phyloP scores from a whole-genome alignment of 2,329 filamentous ascomycete species.

The Sclerotinia sclerotiorum region DNA sequence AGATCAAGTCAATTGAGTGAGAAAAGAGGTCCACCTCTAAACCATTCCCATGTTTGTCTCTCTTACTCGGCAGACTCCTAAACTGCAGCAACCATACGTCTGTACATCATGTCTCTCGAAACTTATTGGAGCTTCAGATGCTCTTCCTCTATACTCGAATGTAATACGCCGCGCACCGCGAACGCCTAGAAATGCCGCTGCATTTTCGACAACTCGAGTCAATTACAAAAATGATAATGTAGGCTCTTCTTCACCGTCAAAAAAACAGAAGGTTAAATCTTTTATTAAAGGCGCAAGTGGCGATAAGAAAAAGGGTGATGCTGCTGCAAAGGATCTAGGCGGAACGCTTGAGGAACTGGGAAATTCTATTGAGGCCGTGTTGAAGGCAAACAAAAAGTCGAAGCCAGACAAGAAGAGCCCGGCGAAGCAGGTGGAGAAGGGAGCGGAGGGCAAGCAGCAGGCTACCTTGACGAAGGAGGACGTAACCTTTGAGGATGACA shows the following conservation, averaged over 20 bases:
- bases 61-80: conserved; percentile 31
- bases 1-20: neutral
- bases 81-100: conserved; percentile 29
- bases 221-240: neutral
- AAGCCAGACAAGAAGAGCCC: neutral
- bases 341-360: neutral
- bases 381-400: neutral
- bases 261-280: neutral
- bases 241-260: neutral
- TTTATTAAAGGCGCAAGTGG: neutral
- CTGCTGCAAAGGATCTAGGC: neutral
- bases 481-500: neutral
- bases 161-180: conserved; percentile 11
- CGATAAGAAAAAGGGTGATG: neutral
- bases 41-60: conserved; percentile 33
- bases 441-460: neutral
- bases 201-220: conserved; percentile 24
- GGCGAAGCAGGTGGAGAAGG: neutral
- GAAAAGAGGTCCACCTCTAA: conserved; percentile 6
- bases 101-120: conserved; percentile 34
- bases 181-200: conserved; percentile 9
- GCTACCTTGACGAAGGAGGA: neutral
- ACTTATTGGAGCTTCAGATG: conserved; percentile 19
- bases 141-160: conserved; percentile 8
- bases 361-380: neutral